phyloP scores from a whole-genome alignment of 2,329 filamentous ascomycete species.

The Anisogramma anomala region DNA sequence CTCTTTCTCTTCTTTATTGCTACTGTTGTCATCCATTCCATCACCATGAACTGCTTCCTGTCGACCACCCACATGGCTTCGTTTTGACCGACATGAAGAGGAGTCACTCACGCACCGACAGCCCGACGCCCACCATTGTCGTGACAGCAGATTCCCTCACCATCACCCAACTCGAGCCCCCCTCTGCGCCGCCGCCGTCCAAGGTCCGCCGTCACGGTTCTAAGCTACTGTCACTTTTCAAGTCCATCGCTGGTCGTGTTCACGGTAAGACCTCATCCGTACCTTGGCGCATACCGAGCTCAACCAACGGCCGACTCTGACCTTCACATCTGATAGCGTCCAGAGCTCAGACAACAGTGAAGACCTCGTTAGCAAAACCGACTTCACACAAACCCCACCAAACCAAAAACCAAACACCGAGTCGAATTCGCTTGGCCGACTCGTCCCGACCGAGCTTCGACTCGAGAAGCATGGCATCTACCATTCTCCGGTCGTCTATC shows the following conservation, averaged over 20 bases:
- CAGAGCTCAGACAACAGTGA: conserved; percentile 11
- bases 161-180: conserved; percentile 7
- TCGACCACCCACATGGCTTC: not conserved
- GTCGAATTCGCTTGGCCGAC: conserved; percentile 1
- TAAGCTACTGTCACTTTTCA: conserved; percentile 30
- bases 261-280: conserved; percentile 4
- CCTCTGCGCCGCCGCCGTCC: conserved; percentile 20
- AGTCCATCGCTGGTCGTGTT: conserved; percentile 17
- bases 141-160: not conserved
- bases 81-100: conserved; percentile 12
- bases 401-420: conserved; percentile 12
- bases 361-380: not conserved
- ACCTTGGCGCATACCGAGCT: too few species aligned
- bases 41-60: not conserved
- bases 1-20: conserved; percentile 1
- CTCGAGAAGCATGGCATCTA: conserved; percentile 28
- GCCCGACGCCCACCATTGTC: conserved; percentile 6
- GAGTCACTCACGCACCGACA: conserved; percentile 6
- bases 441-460: not conserved
- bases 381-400: conserved; percentile 3
- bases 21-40: not conserved
- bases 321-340: not conserved
- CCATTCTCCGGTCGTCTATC: conserved; percentile 26
- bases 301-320: not conserved
- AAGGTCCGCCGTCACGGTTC: conserved; percentile 31